Base-by-base conservation (phyloP, 202 grass and related monocot genomes). In the Zoysia matrella region DNA sequence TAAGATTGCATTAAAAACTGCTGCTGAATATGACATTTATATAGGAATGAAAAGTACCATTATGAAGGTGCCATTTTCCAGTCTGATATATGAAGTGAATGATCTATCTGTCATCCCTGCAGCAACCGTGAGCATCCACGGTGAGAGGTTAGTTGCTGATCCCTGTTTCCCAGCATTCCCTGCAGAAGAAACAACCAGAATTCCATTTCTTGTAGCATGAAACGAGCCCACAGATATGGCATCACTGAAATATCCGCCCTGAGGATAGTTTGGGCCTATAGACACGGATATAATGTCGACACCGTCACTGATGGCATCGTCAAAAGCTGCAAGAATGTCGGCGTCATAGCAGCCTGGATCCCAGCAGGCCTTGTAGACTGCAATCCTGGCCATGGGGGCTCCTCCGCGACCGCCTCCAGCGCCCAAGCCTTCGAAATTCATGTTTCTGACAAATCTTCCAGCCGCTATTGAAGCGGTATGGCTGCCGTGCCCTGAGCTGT, bases 251-350 rank as follows among this genome's bases (percentile, higher is more conserved):
- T 93, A 97, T 36, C 89, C 88, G 54, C 83, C 84, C 82, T 96
- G 93, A 74, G 90, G 93, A 3, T 68, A 88, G 75, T 83, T 84
- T 8, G 80, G 86, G 8, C 93, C 93, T 48, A 97, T 51, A 70
- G 93, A 97, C 70, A 97, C 83, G 8, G 93, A 97, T 79, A 97
- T 85, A 69, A 97, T 97, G 49, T 97, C 83, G 0, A 97, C 93
- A 2, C 90, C 93, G 64, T 96, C 90, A 52, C 58, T 78, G 11
- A 96, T 96, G 49, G 93, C 90, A 49, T 93, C 90, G 2, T 91
- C 83, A 55, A 96, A 96, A 30, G 93, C 93, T 8, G 88, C 88
- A 47, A 96, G 83, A 66, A 96, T 82, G 84, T 96, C 90, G 11
- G 86, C 93, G 64, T 96, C 90, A 8, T 93, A 96, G 16, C 93